Evolutionary conservation across 768 basidiomycete species (phyloP), one percentile per base, ranked within the genome.

Genomic region (Saitozyma sp.): DNA sequence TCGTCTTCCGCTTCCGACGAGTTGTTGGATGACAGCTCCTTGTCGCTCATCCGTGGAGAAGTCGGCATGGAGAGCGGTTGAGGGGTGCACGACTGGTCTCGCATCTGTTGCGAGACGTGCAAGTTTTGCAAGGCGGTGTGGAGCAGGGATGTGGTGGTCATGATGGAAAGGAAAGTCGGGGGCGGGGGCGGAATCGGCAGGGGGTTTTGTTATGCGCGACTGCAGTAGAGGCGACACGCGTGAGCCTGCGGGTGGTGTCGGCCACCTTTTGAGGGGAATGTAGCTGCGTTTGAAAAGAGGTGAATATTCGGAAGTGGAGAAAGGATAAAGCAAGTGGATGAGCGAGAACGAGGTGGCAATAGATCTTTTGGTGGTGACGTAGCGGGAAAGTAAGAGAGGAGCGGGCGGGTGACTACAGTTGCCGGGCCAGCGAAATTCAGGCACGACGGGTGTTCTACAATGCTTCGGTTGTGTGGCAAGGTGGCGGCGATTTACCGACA

Each of bases 61-160:
- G 59, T 54, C 37, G 62, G 63, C 0, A 55, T 53, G 11, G 59
- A 66, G 41, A 63, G 63, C 8, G 63, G 46, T 17, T 46, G 40
- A n/a, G 71, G 69, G 0, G 69, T 70, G 14, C 62, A 50, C 1
- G 67, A 66, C 46, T 63, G 65, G 40, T 74, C 54, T 5, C 59
- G 58, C 0, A 61, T 48, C 54, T 72, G 70, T 61, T 76, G 75
- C 0, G 74, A 71, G 1, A 77, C 71, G 42, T 77, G 73, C 42
- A 76, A 65, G 64, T 79, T 77, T 19, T 74, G 69, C n/a, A 79
- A 62, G 1, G 78, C 76, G 17, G 76, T 77, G 48, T 79, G 78
- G 7, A 79, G 68, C 38, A 79, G 67, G 19, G 73, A 71, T 14
- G 67, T 58, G 14, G 70, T 65, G 7, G 74, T 70, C 76, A 76